A percentile compares a stretch with the other conserved stretches of the same genome.
Conservation (phyloP, 2,329 filamentous ascomycete species). For the Cadophora sp. region DNA sequence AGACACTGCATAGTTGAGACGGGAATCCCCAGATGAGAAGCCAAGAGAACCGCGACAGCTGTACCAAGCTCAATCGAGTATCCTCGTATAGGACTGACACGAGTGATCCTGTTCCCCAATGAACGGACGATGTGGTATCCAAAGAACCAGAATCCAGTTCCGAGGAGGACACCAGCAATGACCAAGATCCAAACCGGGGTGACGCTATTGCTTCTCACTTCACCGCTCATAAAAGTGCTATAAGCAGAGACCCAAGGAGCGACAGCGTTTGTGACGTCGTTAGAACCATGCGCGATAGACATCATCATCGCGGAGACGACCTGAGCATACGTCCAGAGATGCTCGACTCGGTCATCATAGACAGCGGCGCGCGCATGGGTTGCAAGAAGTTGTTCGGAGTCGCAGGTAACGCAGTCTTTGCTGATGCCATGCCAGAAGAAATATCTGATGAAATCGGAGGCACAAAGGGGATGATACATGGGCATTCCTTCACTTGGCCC, state of each 20-base stretch:
- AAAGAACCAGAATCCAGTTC: conserved; percentile 72
- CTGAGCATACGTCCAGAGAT: conserved; percentile 60
- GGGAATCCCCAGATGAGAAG: conserved; percentile 75
- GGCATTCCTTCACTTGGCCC: not conserved
- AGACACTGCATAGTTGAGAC: conserved; percentile 84
- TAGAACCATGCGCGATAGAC: conserved; percentile 69
- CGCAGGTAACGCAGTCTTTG: conserved; percentile 30
- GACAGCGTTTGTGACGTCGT: conserved; percentile 75
- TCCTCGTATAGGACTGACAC: conserved; percentile 55
- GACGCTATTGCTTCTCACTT: conserved; percentile 56
- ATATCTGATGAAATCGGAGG: conserved; percentile 34
- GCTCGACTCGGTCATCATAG: conserved; percentile 73
- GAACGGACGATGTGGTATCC: conserved; percentile 76
- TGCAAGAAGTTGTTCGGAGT: conserved; percentile 22
- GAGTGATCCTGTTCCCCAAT: conserved; percentile 15
- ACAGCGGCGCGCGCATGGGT: conserved; percentile 57
- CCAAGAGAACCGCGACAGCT: conserved; percentile 76
- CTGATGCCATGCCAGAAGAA: conserved; percentile 38
- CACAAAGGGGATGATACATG: conserved; percentile 27
- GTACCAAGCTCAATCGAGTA: conserved; percentile 82
- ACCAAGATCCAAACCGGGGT: conserved; percentile 80
- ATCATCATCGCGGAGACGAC: conserved; percentile 45
- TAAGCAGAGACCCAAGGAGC: conserved; percentile 74
- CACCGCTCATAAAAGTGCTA: conserved; percentile 67
- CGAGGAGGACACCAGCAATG: conserved; percentile 69